phyloP scores from a whole-genome alignment of 768 basidiomycete species.

The Naematelia encephala region DNA sequence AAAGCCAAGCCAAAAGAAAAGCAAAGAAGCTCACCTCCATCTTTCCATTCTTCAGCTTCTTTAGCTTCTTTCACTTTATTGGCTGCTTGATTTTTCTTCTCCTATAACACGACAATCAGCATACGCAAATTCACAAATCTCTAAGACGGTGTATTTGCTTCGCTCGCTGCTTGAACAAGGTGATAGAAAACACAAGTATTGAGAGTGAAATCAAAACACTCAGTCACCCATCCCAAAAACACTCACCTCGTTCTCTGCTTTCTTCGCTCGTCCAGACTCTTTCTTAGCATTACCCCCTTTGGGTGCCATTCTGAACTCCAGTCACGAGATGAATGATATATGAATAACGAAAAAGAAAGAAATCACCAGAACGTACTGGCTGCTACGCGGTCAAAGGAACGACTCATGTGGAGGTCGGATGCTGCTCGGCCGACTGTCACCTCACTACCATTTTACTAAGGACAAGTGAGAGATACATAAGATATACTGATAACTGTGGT shows the following conservation, averaged over 20 bases:
- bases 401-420: background rate
- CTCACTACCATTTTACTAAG: no score
- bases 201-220: background rate
- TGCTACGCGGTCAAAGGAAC: background rate
- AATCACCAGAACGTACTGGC: background rate
- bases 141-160: background rate
- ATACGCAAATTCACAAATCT: background rate
- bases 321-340: background rate
- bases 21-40: constrained; percentile 58
- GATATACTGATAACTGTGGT: no score
- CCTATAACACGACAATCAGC: constrained; percentile 14
- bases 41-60: constrained; percentile 58
- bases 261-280: constrained; percentile 82
- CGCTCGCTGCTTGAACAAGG: background rate
- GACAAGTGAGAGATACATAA: no score
- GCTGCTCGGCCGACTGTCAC: constrained; percentile 2
- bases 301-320: no score
- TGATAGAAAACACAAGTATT: no score
- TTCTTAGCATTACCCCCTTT: constrained; percentile 85
- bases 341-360: background rate
- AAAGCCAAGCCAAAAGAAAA: background rate
- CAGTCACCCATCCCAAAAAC: no score
- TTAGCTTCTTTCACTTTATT: constrained; percentile 41
- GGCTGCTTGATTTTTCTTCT: constrained; percentile 40
- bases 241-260: constrained; percentile 50